Conservation (phyloP, 768 basidiomycete species). For the Termitomyces sp. region DNA sequence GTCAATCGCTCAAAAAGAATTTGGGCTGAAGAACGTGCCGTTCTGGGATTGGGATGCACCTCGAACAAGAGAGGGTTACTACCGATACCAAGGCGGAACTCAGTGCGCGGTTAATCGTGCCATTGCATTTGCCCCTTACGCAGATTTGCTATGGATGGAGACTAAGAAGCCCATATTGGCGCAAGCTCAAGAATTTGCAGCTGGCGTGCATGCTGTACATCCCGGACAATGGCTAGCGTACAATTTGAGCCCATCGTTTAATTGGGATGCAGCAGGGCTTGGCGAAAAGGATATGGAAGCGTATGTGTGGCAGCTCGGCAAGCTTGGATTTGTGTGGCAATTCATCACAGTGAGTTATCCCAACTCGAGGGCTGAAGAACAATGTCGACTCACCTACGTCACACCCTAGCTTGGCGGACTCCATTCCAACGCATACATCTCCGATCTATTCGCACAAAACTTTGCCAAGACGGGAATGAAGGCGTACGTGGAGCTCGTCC, state of each 20-base stretch:
- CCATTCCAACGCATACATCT: slow-evolving; percentile 97
- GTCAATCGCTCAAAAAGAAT: slow-evolving; percentile 72
- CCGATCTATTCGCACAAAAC: slow-evolving; percentile 83
- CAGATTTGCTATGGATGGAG: slow-evolving; percentile 94
- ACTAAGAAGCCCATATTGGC: slow-evolving; percentile 90
- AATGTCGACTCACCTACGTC: background rate
- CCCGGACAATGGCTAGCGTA: slow-evolving; percentile 96
- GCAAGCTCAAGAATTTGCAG: slow-evolving; percentile 90
- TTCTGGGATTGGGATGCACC: slow-evolving; percentile 97
- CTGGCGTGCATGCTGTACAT: slow-evolving; percentile 75
- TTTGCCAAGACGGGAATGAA: slow-evolving; percentile 98
- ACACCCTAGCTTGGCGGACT: slow-evolving; percentile 79
- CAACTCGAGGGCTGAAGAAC: background rate
- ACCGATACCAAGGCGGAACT: slow-evolving; percentile 96
- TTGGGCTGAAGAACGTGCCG: slow-evolving; percentile 66
- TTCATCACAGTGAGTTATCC: slow-evolving; percentile 81
- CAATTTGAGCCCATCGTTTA: slow-evolving; percentile 91
- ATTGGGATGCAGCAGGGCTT: slow-evolving; percentile 93
- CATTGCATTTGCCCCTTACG: slow-evolving; percentile 90
- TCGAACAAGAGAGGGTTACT: slow-evolving; percentile 92
- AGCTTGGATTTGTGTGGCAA: slow-evolving; percentile 97
- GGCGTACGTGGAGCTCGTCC: slow-evolving; percentile 94
- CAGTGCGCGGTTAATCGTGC: slow-evolving; percentile 91
- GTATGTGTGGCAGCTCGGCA: slow-evolving; percentile 91
- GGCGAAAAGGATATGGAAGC: slow-evolving; percentile 78